Percentiles rank a stretch among this genome's conserved stretches.
phyloP scores from a whole-genome alignment of 2,329 filamentous ascomycete species.

The Aspergillus brasiliensis region DNA sequence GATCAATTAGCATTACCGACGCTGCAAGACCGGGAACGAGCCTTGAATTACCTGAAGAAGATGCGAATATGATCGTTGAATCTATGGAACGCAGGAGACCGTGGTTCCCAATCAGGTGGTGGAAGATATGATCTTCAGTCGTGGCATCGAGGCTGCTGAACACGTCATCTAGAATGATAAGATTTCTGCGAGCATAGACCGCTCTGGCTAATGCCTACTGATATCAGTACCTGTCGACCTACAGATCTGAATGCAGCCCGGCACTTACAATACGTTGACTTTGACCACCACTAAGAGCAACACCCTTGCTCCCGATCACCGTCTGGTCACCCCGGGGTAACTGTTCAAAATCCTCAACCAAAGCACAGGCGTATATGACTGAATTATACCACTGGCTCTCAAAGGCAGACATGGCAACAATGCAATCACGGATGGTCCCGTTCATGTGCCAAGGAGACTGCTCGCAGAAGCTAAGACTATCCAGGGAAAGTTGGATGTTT shows the following conservation, averaged over 20 bases:
- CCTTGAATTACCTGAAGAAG: conserved; percentile 34
- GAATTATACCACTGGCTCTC: conserved; percentile 42
- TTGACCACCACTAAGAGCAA: conserved; percentile 56
- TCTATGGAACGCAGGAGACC: conserved; percentile 48
- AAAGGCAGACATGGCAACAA: conserved; percentile 40
- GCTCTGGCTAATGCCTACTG: conserved; percentile 53
- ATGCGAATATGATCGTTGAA: conserved; percentile 44
- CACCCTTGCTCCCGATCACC: conserved; percentile 54
- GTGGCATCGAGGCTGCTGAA: conserved; percentile 55
- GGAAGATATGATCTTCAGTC: conserved; percentile 53
- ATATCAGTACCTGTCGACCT: not conserved
- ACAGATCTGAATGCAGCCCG: not conserved
- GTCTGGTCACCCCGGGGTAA: conserved; percentile 48
- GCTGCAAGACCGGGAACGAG: not conserved
- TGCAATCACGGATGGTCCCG: conserved; percentile 44
- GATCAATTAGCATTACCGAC: not conserved
- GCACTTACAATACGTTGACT: conserved; percentile 52
- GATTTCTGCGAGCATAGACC: conserved; percentile 51
- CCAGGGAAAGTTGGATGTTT: conserved; percentile 32
- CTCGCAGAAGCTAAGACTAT: conserved; percentile 45
- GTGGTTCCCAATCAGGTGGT: conserved; percentile 48
- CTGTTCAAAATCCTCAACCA: conserved; percentile 43
- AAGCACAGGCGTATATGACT: conserved; percentile 40
- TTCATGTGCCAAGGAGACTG: conserved; percentile 47
- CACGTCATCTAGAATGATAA: conserved; percentile 55